Evolutionary conservation across 352 stramenopile species (phyloP).

Genomic region (Phytopythium ostracodes): DNA sequence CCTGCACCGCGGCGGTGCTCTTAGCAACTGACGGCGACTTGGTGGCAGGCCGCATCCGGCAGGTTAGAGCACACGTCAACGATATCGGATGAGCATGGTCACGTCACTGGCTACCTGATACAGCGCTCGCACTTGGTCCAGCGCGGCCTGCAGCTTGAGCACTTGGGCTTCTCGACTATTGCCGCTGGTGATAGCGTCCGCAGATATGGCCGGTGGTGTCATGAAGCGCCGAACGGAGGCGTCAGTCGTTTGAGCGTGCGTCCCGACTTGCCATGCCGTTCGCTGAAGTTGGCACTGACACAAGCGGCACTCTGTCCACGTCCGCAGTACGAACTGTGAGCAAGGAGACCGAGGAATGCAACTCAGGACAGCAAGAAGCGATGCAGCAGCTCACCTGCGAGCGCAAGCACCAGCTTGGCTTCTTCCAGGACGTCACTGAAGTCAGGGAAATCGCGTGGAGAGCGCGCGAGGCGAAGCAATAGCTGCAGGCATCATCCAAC

Average conservation of each 20-base stretch:
- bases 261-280: slow-evolving; percentile 21
- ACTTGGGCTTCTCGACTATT: slow-evolving; percentile 12
- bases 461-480: slow-evolving; percentile 22
- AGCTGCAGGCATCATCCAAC: slow-evolving; percentile 13
- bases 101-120: slow-evolving; percentile 23
- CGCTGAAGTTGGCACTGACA: slow-evolving; percentile 27
- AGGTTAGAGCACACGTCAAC: background rate
- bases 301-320: slow-evolving; percentile 19
- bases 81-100: background rate
- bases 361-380: background rate
- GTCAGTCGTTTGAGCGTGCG: background rate
- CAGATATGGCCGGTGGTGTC: background rate
- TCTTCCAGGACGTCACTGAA: slow-evolving; percentile 36
- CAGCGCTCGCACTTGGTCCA: slow-evolving; percentile 24
- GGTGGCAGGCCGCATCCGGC: background rate
- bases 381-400: slow-evolving; percentile 31
- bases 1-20: slow-evolving; percentile 23
- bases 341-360: background rate
- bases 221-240: background rate
- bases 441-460: slow-evolving; percentile 29
- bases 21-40: slow-evolving; percentile 28
- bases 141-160: slow-evolving; percentile 15
- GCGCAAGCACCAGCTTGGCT: slow-evolving; percentile 29
- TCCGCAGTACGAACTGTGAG: background rate
- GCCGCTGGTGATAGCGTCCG: background rate